Percentiles rank a stretch among this genome's conserved stretches.
Conservation (phyloP, 2,329 filamentous ascomycete genomes). For the Venturia pyrina region DNA sequence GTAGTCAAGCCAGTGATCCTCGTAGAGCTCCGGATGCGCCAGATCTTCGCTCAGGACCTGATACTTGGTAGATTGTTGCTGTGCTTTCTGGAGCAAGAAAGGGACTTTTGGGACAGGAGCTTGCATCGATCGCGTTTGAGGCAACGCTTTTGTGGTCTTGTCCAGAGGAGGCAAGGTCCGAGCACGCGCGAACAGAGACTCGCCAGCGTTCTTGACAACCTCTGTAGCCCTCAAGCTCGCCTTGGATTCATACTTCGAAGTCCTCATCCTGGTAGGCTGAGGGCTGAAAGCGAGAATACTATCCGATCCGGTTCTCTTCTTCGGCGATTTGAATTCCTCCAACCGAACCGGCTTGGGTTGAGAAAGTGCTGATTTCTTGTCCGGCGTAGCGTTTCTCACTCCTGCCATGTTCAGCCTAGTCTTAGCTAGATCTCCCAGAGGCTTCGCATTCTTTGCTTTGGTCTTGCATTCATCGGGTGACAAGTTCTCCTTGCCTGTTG, state of each 20-base stretch:
- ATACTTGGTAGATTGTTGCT: slow-evolving; percentile 24
- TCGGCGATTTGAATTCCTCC: slow-evolving; percentile 1
- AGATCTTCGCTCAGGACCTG: slow-evolving; percentile 46
- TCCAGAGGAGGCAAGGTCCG: background rate
- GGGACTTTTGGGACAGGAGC: background rate
- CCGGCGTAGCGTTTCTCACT: slow-evolving; percentile 7
- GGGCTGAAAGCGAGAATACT: slow-evolving; percentile 11
- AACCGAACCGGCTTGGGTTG: background rate
- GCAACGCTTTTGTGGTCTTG: background rate
- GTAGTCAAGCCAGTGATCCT: slow-evolving; percentile 52
- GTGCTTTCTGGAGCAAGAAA: background rate
- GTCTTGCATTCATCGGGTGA: background rate
- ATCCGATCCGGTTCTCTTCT: slow-evolving; percentile 4
- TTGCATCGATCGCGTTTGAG: background rate
- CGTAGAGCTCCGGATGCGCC: slow-evolving; percentile 47
- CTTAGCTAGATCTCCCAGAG: slow-evolving; percentile 6
- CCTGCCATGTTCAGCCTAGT: slow-evolving; percentile 5
- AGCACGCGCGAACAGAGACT: background rate
- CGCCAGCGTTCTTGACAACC: background rate
- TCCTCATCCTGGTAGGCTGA: slow-evolving; percentile 6
- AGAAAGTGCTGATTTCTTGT: background rate
- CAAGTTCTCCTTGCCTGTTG: slow-evolving; percentile 51
- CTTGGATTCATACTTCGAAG: background rate
- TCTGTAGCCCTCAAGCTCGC: background rate
- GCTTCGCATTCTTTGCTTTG: background rate